Conservation (phyloP, 2,329 filamentous ascomycete species). For the Aspergillus costaricaensis region DNA sequence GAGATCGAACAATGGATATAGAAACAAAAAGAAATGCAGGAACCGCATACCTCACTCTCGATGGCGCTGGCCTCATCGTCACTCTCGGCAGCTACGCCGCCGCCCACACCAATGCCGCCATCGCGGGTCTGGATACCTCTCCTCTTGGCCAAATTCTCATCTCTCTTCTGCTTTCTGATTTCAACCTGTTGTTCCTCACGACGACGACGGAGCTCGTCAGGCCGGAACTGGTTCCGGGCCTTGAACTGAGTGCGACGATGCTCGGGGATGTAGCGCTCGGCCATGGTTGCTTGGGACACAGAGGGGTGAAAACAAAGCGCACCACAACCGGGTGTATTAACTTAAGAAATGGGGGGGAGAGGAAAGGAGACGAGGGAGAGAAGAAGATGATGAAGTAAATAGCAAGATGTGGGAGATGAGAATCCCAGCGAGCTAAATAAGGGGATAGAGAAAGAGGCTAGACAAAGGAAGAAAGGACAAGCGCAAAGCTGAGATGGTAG, state of each 20-base stretch:
- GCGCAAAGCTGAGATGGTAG: conserved; percentile 14
- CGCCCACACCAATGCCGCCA: conserved; percentile 56
- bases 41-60: conserved; percentile 82
- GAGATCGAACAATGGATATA: background rate
- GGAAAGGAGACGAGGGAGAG: conserved; percentile 22
- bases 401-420: conserved; percentile 22
- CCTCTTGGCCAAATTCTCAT: conserved; percentile 98
- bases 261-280: conserved; percentile 98
- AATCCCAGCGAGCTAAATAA: conserved; percentile 25
- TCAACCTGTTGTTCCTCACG: conserved; percentile 99
- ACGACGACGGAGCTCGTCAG: conserved; percentile 95
- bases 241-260: conserved; percentile 99
- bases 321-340: conserved; percentile 24
- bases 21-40: conserved; percentile 18
- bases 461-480: conserved; percentile 10
- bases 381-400: conserved; percentile 16
- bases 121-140: conserved; percentile 86
- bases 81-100: conserved; percentile 83
- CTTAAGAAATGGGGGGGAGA: conserved; percentile 10
- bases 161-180: conserved; percentile 97
- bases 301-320: conserved; percentile 35
- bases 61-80: conserved; percentile 95
- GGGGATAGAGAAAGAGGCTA: conserved; percentile 8
- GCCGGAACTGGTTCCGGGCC: conserved; percentile 98
- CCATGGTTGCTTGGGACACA: conserved; percentile 64